Evolutionary conservation across 2,329 filamentous ascomycete species (phyloP).

Genomic region (Monosporascus sp.): DNA sequence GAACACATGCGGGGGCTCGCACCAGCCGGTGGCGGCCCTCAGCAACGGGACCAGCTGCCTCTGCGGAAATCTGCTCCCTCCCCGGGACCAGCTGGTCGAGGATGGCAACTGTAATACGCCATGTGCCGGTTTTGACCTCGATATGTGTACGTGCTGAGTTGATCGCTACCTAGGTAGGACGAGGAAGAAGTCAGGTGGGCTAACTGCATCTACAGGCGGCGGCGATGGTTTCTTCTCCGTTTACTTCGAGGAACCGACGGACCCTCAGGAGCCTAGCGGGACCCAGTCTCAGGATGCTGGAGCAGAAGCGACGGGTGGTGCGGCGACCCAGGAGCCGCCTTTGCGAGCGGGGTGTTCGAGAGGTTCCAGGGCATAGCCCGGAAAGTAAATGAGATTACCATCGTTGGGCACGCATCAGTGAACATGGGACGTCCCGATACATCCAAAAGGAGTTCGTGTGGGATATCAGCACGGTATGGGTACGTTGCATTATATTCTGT

Average conservation of each 20-base stretch:
- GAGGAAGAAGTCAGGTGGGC: not conserved
- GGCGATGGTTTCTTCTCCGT: constrained; percentile 11
- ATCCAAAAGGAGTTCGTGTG: too few species aligned
- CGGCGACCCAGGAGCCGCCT: not conserved
- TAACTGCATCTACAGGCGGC: constrained; percentile 3
- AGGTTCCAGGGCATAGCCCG: too few species aligned
- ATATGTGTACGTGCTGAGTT: constrained; percentile 7
- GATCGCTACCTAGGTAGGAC: not conserved
- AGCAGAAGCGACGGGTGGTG: not conserved
- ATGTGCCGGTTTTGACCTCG: constrained; percentile 6
- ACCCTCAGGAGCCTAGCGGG: not conserved
- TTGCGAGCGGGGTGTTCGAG: too few species aligned
- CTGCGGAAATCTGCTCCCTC: constrained; percentile 10
- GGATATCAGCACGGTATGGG: too few species aligned
- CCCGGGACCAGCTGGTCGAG: constrained; percentile 1
- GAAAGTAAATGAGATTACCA: too few species aligned
- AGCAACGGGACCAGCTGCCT: constrained; percentile 15
- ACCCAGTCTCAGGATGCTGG: constrained; percentile 1
- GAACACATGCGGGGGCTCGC: not conserved
- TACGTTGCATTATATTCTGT: too few species aligned
- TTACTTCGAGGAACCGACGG: not conserved
- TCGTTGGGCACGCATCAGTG: too few species aligned
- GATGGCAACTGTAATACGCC: constrained; percentile 9
- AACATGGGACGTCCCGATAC: too few species aligned
- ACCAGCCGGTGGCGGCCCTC: constrained; percentile 5